phyloP scores from a whole-genome alignment of 192 early-diverging fungal genomes.

The Umbelopsis isabellina region DNA sequence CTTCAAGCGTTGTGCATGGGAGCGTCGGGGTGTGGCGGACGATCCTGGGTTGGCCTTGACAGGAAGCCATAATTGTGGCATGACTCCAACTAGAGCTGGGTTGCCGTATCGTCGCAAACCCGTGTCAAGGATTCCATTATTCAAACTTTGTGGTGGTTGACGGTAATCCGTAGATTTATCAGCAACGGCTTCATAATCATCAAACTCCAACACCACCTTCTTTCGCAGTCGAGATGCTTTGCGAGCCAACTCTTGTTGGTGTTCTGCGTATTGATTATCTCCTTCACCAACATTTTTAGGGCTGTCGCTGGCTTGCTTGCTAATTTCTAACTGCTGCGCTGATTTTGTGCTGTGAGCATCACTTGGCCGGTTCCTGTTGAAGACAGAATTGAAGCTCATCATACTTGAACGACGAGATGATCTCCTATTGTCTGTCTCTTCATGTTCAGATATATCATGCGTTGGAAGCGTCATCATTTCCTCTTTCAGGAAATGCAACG shows the following conservation, averaged over 20 bases:
- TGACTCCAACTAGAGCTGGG: slow-evolving; percentile 62
- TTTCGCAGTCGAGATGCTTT: neutral
- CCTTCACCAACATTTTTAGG: neutral
- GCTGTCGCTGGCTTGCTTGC: neutral
- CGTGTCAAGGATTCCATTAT: slow-evolving; percentile 68
- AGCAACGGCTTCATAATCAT: slow-evolving; percentile 62
- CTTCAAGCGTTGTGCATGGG: neutral
- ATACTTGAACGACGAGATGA: neutral
- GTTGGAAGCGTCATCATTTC: slow-evolving; percentile 18
- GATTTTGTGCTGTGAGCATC: no score
- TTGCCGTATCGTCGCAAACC: slow-evolving; percentile 64
- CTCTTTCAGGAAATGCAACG: slow-evolving; percentile 33
- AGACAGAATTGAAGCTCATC: neutral
- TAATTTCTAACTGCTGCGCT: no score
- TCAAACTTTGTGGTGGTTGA: slow-evolving; percentile 70
- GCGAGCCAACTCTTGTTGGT: neutral
- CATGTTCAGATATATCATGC: neutral
- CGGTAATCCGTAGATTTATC: slow-evolving; percentile 69
- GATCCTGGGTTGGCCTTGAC: slow-evolving; percentile 32
- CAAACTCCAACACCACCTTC: slow-evolving; percentile 48
- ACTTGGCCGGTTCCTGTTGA: neutral
- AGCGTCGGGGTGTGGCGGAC: neutral
- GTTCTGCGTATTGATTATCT: neutral
- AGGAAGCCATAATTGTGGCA: slow-evolving; percentile 77
- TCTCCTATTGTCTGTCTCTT: neutral